These are phyloP conservation scores for Pisolithus sp. DNA, from an alignment of 768 basidiomycete species.

Conservation along the genomic window DNA sequence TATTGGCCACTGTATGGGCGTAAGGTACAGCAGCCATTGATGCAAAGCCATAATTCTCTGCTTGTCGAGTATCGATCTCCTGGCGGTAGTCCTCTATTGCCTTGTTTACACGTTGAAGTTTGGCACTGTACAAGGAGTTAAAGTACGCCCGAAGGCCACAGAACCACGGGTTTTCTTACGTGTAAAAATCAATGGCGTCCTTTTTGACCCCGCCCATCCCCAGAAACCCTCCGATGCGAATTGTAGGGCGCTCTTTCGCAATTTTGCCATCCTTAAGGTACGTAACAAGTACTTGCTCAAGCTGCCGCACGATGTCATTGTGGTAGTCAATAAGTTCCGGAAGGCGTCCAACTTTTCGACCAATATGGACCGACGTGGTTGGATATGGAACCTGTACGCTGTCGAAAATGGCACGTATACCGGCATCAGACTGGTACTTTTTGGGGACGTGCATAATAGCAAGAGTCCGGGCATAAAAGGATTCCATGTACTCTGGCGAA, in stretches of 20 bases:
- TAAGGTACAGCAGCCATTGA: constrained; percentile 86
- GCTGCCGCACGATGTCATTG: constrained; percentile 88
- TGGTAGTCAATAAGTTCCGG: constrained; percentile 89
- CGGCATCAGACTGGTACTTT: constrained; percentile 79
- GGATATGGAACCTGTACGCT: constrained; percentile 77
- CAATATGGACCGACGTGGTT: constrained; percentile 85
- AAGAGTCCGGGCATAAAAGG: constrained; percentile 92
- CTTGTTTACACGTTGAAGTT: constrained; percentile 56
- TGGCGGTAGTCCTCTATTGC: constrained; percentile 68
- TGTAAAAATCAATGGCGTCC: constrained; percentile 93
- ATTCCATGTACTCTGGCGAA: constrained; percentile 79
- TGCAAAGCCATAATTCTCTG: constrained; percentile 90
- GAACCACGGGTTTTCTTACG: constrained; percentile 42
- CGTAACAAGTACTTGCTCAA: constrained; percentile 82
- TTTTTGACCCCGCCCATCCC: constrained; percentile 79
- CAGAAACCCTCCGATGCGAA: constrained; percentile 70
- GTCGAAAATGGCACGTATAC: constrained; percentile 71
- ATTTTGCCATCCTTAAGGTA: constrained; percentile 83
- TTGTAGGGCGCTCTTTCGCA: constrained; percentile 74
- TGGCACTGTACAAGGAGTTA: constrained; percentile 28
- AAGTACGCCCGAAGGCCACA: not conserved
- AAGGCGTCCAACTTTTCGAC: constrained; percentile 79
- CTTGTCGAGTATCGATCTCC: constrained; percentile 65
- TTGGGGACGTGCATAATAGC: constrained; percentile 75
- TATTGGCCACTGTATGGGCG: constrained; percentile 77